Evolutionary conservation across 225 moss, liverwort and hornwort genomes (phyloP), one percentile per base, ranked within the genome.

Genomic region (Ulota crispa): DNA sequence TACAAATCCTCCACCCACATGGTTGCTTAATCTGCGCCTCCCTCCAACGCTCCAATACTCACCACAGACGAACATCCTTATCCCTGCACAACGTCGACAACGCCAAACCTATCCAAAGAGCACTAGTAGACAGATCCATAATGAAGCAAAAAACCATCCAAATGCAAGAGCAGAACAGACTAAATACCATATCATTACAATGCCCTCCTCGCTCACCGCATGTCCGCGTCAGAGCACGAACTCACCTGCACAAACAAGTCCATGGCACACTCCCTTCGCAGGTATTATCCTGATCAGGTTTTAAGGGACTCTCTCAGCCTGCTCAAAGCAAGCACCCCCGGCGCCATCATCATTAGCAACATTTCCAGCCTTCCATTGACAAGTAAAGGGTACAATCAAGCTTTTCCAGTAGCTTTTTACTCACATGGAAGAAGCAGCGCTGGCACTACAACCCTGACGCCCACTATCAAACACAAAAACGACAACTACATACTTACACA

Each of bases 281-380:
- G 97, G 97, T 83, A 94, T 97, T 97, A 97, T 81, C 95, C 97
- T 97, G 95, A 94, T 97, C 95, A 97, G 95, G 95, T 97, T 86
- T 60, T 95, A 87, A 97, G 97, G 97, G 97, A 94, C 80, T 97
- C 89, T 97, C 97, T 97, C 97, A 97, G 97, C 96, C 95, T 92
- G 88, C 89, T 92, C 26, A 37, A 83, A 89, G 91, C 92, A 97
- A 97, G 94, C 97, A 97, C 95, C 95, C 97, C 97, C 86, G 97
- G 97, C 91, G 94, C 95, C 92, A 67, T 72, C 16, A 14, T 68
- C 60, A 89, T 89, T 87, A 91, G 89, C 75, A 85, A 86, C 87
- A 72, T 54, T 23, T 75, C 75, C 27, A 74, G 47, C 16, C 71
- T 89, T 86, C 86, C 76, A 82, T 82, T 82, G 76, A 68, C 82